Base-by-base conservation (phyloP, 768 basidiomycete genomes). In the Trametes maxima region DNA sequence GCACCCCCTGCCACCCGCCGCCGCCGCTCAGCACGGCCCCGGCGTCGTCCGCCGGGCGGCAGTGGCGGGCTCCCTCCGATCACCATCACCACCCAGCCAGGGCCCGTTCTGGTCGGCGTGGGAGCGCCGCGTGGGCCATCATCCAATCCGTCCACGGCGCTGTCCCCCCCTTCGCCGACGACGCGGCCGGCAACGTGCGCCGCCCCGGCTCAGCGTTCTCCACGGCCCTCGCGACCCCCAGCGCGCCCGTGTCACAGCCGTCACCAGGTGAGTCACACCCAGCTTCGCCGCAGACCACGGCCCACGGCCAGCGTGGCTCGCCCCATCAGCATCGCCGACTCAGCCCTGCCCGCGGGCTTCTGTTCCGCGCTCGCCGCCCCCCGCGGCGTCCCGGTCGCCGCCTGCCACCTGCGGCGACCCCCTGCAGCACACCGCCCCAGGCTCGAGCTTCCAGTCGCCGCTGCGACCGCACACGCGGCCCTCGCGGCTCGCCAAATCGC, bases 171-270 rank as follows among this genome's bases (percentile, higher is more conserved):
- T 70, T 74, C 25, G 81, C 82, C 56, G 86, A 87, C 62, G 79
- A 87, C 44, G 88, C 89, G 72, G 85, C 83, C 49, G 88, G 84
- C 52, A 87, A 87, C 76, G 79, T 88, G 69, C 86, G 87, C 58
- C 62, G 66, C 35, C 68, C 65, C 53, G 69, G 71, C 48, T 82
- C 89, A 61, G 85, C 86, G 44, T 89, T 84, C 73, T 90, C 94
- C 36, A 92, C 92, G 28, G 97, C 98, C 80, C 82, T 43, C 60
- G 59, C 62, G 50, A 24, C 54, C 22, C 46, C 44, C 11, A 33
- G 40, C 14, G 24, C 45, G 43, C n/a, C n/a, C 19, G 28, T 35
- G 42, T 13, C 42, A 17, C 36, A 24, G 21, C 3, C 40, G 56
- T 65, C 60, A 65, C 59, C 54, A 46, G n/a, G 37, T 49, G 12